A percentile compares a stretch with the other conserved stretches of the same genome.
Evolutionary conservation across 2,329 filamentous ascomycete species (phyloP).

Genomic region (Cryphonectria naterciae): DNA sequence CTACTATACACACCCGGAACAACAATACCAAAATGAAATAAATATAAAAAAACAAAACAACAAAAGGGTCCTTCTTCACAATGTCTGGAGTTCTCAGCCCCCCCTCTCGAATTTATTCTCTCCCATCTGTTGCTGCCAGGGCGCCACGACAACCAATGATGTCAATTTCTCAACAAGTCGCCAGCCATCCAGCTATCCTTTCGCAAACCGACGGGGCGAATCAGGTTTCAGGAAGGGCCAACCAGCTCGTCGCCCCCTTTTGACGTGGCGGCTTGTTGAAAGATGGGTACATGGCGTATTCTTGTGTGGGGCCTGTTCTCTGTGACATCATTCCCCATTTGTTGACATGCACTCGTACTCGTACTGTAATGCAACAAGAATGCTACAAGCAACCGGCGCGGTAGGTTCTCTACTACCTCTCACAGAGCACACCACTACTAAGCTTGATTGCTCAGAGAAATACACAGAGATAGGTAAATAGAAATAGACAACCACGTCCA

Average conservation of each 20-base stretch:
- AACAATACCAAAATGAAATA: too few species aligned
- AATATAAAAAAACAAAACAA: not conserved
- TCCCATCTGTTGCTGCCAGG: not conserved
- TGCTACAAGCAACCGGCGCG: too few species aligned
- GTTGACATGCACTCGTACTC: too few species aligned
- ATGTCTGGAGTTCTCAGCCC: not conserved
- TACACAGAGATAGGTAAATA: not conserved
- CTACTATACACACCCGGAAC: not conserved
- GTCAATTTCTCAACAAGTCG: not conserved
- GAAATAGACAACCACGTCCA: not conserved
- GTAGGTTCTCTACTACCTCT: too few species aligned
- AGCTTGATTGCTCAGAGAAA: not conserved
- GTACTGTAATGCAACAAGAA: too few species aligned
- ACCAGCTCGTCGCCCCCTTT: not conserved
- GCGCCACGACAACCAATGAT: not conserved
- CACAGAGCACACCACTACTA: not conserved
- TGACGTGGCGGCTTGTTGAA: not conserved
- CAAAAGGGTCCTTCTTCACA: not conserved
- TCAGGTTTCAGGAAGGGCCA: not conserved
- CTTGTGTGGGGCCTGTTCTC: not conserved
- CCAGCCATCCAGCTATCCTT: not conserved
- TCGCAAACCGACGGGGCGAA: not conserved
- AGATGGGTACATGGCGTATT: not conserved
- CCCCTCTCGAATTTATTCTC: not conserved
- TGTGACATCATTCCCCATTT: not conserved